Evolutionary conservation across 2,329 filamentous ascomycete species (phyloP), one percentile per base, ranked within the genome.

Genomic region (Xylariaceae sp.): DNA sequence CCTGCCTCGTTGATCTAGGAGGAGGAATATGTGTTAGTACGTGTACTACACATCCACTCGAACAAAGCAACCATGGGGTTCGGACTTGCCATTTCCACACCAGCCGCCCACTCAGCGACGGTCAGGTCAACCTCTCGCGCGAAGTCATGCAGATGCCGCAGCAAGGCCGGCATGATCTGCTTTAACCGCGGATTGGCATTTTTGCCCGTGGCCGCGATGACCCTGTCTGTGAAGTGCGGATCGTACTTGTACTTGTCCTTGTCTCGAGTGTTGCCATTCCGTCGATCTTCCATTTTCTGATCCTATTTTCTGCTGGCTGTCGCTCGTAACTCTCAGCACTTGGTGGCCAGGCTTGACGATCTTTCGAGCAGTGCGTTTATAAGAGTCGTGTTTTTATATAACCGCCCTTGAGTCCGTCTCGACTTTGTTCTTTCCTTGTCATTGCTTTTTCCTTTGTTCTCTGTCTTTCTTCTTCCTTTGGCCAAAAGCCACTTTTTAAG

Each of bases 81-180:
- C n/a, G n/a, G n/a, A 65, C 66, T 69, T 47, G 64, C 79, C 67
- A 60, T 67, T 47, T 62, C 71, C 19, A 88, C 78, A 32, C 80
- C 86, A 7, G 74, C 66, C 65, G 85, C 74, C 85, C 84, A 89
- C 67, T 92, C 86, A 40, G 84, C 82, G n/a, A 78, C 71, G 6
- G 83, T 89, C 41, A 92, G 76, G 59, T 88, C 76, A 46, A 85
- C 78, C 60, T 92, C 85, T 33, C 85, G 80, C 27, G 81, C 78
- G 61, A 90, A 90, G 63, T 88, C 85, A 64, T 92, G 86, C 40
- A 90, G 69, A 65, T 90, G 85, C 40, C 69, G 71, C 57, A 89
- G 80, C 44, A 89, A 66, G 19, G 75, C 73, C 34, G 73, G 61
- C 67, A 90, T 73, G 58, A 90, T 73, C 52, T 80, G 69, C 43